phyloP scores from a whole-genome alignment of 2,329 filamentous ascomycete species.

The Arthrobotrys musiformis region DNA sequence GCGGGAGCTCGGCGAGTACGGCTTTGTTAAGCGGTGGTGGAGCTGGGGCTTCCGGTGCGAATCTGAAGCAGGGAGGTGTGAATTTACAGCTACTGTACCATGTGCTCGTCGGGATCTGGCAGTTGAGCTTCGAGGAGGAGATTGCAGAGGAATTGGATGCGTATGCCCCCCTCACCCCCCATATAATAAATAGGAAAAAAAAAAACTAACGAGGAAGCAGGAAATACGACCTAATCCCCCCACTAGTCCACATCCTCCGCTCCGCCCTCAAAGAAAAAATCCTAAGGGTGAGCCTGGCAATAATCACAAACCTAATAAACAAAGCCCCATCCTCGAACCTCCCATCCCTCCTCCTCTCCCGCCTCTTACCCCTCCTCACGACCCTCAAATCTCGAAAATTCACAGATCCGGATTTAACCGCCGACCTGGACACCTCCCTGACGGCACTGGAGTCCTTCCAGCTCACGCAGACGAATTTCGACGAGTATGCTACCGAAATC shows the following conservation, averaged over 20 bases:
- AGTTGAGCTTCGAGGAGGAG: constrained; percentile 87
- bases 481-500: constrained; percentile 89
- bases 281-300: constrained; percentile 87
- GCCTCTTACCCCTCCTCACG: constrained; percentile 76
- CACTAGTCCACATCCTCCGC: constrained; percentile 91
- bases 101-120: constrained; percentile 92
- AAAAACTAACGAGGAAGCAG: constrained; percentile 65
- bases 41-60: constrained; percentile 67
- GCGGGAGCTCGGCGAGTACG: neutral
- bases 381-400: constrained; percentile 73
- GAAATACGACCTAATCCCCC: constrained; percentile 88
- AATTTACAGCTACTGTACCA: constrained; percentile 94
- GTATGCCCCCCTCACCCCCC: constrained; percentile 66
- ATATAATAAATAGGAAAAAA: neutral
- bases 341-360: constrained; percentile 85
- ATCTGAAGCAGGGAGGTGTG: constrained; percentile 81
- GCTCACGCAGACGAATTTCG: constrained; percentile 73
- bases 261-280: constrained; percentile 98
- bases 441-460: constrained; percentile 65
- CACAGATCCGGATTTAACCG: constrained; percentile 68
- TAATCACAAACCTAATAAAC: constrained; percentile 86
- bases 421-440: constrained; percentile 68
- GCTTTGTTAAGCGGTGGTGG: neutral
- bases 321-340: constrained; percentile 75
- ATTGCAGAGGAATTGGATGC: constrained; percentile 85